phyloP scores from a whole-genome alignment of 2,329 filamentous ascomycete species.

The Aspergillus cejpii region DNA sequence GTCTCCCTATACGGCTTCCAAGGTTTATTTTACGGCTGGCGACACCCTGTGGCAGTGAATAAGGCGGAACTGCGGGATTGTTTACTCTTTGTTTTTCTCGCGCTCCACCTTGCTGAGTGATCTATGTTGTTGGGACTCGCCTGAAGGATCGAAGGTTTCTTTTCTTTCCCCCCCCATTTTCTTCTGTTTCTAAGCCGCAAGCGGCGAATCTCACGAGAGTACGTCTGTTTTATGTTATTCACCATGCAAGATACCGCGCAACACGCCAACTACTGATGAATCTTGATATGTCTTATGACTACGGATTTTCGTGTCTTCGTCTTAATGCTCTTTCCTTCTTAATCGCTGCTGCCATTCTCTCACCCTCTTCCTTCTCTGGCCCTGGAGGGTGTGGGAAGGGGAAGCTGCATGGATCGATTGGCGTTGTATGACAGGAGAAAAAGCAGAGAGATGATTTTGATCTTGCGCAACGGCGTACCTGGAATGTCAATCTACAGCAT shows the following conservation, averaged over 20 bases:
- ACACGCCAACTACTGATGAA: slow-evolving; percentile 33
- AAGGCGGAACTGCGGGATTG: slow-evolving; percentile 8
- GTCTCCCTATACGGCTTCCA: slow-evolving; percentile 12
- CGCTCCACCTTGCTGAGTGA: slow-evolving; percentile 1
- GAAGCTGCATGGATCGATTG: not conserved
- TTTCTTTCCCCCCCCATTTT: slow-evolving; percentile 8
- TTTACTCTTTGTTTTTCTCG: slow-evolving; percentile 2
- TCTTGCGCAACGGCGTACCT: slow-evolving; percentile 22
- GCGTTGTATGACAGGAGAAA: not conserved
- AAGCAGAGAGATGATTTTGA: slow-evolving; percentile 2
- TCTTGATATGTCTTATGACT: slow-evolving; percentile 18
- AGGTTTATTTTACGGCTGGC: slow-evolving; percentile 9
- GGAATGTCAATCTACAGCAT: slow-evolving; percentile 18
- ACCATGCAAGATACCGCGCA: slow-evolving; percentile 34
- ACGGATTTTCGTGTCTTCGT: not conserved
- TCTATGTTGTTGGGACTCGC: slow-evolving; percentile 12
- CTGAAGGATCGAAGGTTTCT: slow-evolving; percentile 11
- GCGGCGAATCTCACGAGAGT: slow-evolving; percentile 21
- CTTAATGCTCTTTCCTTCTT: slow-evolving; percentile 1
- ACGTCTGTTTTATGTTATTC: slow-evolving; percentile 29
- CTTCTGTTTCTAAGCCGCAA: slow-evolving; percentile 14
- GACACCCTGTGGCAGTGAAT: slow-evolving; percentile 11
- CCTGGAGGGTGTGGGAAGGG: not conserved
- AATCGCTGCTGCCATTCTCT: not conserved
- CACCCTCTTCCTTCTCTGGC: not conserved